Base-by-base conservation (phyloP, 805 yeast genomes). In the Cyberlindnera bimundalis region DNA sequence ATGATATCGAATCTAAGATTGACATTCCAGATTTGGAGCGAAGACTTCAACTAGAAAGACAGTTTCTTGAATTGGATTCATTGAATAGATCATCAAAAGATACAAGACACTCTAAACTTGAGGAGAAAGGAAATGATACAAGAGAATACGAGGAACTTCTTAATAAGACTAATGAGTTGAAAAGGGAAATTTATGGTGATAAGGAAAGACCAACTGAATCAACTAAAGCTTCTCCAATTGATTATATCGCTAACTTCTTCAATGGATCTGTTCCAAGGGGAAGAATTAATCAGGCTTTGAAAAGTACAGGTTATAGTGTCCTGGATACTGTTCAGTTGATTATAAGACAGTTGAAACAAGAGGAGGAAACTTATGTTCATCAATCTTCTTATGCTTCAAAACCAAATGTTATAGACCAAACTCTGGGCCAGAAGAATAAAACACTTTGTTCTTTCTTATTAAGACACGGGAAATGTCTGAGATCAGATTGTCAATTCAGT, bases 401-500 rank as follows among this genome's bases (percentile, higher is more conserved):
- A 23, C 25, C 25, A 23, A 8, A 23, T 23, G 11, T 8, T 23
- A 8, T 11, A 23, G n/a, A n/a, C 47, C 47, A 11, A 42, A 39
- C 21, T 37, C 37, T n/a, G n/a, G 2, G 44, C 2, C 42, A 38
- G 28, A 39, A 46, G 29, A 34, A 26, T 30, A 58, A 59, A 13
- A 56, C 58, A 9, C 51, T 68, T 39, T 70, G 76, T 44, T 59
- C 69, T n/a, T 73, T 65, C 45, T 64, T 62, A 41, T 48, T 69
- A 6, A 64, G 62, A 29, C 55, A 54, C 20, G 77, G 77, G 2
- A 55, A 58, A 15, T 72, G 77, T 39, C 50, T 67, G 11, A 61
- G 75, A 12, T 48, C 65, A 5, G 76, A 71, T 43, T 72, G 77
- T 53, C 61, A 61, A 43, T 72, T 69, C 41, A 60, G 70, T 37